Conservation (phyloP, 139 green algal species). For the Chlorella vulgaris region DNA sequence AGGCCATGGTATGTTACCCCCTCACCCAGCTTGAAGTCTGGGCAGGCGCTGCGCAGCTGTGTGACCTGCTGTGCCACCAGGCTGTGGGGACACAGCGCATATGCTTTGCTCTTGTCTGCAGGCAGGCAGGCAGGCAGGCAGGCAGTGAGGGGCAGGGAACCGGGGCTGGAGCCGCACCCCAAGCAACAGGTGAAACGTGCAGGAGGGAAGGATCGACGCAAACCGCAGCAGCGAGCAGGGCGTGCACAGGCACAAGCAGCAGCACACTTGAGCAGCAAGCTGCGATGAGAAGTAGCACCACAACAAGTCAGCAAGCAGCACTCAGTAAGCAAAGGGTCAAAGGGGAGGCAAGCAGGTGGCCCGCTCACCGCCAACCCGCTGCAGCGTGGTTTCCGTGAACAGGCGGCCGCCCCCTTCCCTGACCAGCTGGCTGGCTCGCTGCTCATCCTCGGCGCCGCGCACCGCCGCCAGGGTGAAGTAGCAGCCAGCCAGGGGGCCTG, state of each 20-base stretch:
- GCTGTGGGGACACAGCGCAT: conserved; percentile 47
- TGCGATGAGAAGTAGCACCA: too few species aligned
- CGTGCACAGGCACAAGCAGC: too few species aligned
- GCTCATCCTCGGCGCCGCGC: conserved; percentile 13
- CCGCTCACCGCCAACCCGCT: neutral
- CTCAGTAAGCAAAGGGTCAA: too few species aligned
- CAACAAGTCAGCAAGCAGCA: too few species aligned
- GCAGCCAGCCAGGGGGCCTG: conserved; percentile 35
- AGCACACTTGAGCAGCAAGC: too few species aligned
- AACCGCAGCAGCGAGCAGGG: too few species aligned
- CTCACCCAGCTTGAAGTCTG: conserved; percentile 51
- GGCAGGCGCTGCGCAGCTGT: conserved; percentile 20
- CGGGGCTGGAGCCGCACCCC: neutral
- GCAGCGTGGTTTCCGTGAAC: conserved; percentile 28
- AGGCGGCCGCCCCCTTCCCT: conserved; percentile 39
- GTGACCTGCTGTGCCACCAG: conserved; percentile 9
- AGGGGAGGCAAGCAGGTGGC: too few species aligned
- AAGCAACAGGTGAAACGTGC: too few species aligned
- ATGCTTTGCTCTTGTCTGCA: conserved; percentile 25
- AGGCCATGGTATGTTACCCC: neutral
- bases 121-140: neutral
- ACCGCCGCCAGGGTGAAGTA: conserved; percentile 58
- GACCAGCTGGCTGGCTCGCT: conserved; percentile 15
- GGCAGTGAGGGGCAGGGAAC: too few species aligned
- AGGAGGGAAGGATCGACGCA: too few species aligned